Percentiles rank a stretch among this genome's conserved stretches.
These are phyloP conservation scores for Hyaloperonospora arabidopsidis DNA, from an alignment of 352 stramenopile species.

Conservation along the genomic window DNA sequence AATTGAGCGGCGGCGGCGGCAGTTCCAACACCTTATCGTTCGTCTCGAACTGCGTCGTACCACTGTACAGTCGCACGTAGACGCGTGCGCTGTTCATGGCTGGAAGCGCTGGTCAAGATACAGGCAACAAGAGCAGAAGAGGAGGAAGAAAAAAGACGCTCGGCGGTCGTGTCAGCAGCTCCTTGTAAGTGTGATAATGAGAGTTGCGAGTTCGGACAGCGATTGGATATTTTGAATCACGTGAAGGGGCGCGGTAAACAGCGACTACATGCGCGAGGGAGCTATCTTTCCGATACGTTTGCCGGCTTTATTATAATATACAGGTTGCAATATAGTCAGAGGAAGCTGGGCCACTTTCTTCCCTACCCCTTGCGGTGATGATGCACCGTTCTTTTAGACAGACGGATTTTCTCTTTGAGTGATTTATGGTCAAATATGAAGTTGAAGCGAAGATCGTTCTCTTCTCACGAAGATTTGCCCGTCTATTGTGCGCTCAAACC, in stretches of 20 bases:
- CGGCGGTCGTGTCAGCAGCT: conserved; percentile 2
- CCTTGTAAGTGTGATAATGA: conserved; percentile 30
- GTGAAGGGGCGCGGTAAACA: conserved; percentile 7
- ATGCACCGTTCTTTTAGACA: neutral
- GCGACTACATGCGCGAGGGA: neutral
- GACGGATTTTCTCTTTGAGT: too few species aligned
- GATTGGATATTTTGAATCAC: conserved; percentile 15
- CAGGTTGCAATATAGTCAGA: conserved; percentile 18
- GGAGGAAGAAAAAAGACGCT: too few species aligned
- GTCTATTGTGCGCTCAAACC: too few species aligned
- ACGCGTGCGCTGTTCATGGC: conserved; percentile 38
- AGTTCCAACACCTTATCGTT: conserved; percentile 63
- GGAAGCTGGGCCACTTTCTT: conserved; percentile 30
- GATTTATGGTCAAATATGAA: too few species aligned
- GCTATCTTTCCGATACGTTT: conserved; percentile 10
- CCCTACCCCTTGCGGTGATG: conserved; percentile 25
- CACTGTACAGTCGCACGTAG: conserved; percentile 73
- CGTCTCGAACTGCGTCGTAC: conserved; percentile 38
- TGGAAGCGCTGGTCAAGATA: too few species aligned
- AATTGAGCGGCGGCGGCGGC: conserved; percentile 57
- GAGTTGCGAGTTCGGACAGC: conserved; percentile 2
- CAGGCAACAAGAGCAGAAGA: too few species aligned
- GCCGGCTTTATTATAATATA: neutral
- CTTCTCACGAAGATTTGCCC: too few species aligned
- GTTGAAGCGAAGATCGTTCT: too few species aligned